phyloP scores from a whole-genome alignment of 805 yeast genomes.

The Kockiozyma suomiensis region DNA sequence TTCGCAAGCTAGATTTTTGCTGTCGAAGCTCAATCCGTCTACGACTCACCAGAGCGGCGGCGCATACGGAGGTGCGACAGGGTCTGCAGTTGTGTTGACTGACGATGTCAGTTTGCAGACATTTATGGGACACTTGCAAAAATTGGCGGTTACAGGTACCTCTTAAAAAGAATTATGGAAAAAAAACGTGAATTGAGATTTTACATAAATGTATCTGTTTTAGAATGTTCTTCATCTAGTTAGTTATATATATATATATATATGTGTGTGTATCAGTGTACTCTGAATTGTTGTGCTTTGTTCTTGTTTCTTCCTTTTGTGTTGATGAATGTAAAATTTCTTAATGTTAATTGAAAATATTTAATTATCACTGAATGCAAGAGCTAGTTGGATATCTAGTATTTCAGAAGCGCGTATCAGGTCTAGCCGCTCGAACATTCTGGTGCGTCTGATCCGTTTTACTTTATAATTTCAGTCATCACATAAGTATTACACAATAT shows the following conservation, averaged over 20 bases:
- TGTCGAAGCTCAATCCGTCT: slow-evolving; percentile 93
- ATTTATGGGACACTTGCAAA: slow-evolving; percentile 92
- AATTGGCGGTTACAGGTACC: slow-evolving; percentile 69
- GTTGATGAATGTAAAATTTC: no score
- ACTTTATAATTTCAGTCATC: no score
- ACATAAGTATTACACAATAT: no score
- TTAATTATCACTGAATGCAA: no score
- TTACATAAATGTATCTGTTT: background rate
- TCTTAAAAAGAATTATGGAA: slow-evolving; percentile 16
- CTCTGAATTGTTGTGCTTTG: no score
- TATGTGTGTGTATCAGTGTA: background rate
- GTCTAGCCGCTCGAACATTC: no score
- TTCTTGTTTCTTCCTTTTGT: no score
- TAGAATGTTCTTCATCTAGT: background rate
- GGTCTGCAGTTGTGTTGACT: slow-evolving; percentile 82
- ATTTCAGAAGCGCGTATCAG: no score
- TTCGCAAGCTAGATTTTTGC: slow-evolving; percentile 94
- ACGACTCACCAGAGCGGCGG: slow-evolving; percentile 69
- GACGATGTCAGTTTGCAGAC: slow-evolving; percentile 95
- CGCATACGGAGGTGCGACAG: slow-evolving; percentile 51
- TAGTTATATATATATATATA: background rate
- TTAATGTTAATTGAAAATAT: no score
- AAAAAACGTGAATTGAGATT: background rate
- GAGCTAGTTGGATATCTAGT: no score
- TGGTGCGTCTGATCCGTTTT: no score